Conservation (phyloP, 2,329 filamentous ascomycete genomes). For the Diaporthe nobilis region DNA sequence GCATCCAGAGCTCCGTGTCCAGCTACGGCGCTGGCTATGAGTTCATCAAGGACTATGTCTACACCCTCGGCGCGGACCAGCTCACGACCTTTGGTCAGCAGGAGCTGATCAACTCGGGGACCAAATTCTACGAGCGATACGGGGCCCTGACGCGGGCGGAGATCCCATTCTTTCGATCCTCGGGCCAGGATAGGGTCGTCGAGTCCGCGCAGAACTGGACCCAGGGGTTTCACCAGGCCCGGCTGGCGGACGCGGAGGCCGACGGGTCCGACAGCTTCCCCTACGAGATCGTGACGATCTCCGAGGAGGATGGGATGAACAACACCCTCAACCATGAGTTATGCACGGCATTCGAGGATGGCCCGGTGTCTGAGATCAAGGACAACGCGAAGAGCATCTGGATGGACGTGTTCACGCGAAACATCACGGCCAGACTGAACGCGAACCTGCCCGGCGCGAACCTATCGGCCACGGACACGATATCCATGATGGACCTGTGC, state of each 20-base stretch:
- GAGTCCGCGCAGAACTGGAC: slow-evolving; percentile 81
- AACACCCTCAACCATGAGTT: slow-evolving; percentile 85
- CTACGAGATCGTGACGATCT: slow-evolving; percentile 75
- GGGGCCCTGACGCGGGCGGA: slow-evolving; percentile 67
- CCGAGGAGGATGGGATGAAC: slow-evolving; percentile 77
- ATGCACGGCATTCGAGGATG: slow-evolving; percentile 79
- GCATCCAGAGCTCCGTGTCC: slow-evolving; percentile 71
- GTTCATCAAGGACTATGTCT: slow-evolving; percentile 81
- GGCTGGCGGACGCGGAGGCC: slow-evolving; percentile 55
- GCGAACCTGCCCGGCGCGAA: slow-evolving; percentile 76
- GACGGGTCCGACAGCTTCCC: slow-evolving; percentile 58
- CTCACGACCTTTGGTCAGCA: slow-evolving; percentile 77
- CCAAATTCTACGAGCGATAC: slow-evolving; percentile 83
- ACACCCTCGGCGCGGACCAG: slow-evolving; percentile 66
- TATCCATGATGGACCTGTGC: slow-evolving; percentile 90
- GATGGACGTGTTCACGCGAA: slow-evolving; percentile 73
- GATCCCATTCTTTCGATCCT: slow-evolving; percentile 65
- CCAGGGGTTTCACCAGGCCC: slow-evolving; percentile 77
- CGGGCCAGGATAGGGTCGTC: slow-evolving; percentile 57
- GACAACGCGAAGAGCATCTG: slow-evolving; percentile 69
- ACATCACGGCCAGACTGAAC: slow-evolving; percentile 80
- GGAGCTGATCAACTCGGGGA: slow-evolving; percentile 81
- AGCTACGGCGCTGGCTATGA: slow-evolving; percentile 74
- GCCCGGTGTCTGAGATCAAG: slow-evolving; percentile 63
- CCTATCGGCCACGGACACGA: slow-evolving; percentile 72